These are phyloP conservation scores for Diaporthe ampelina DNA, from an alignment of 2,329 filamentous ascomycete genomes.

Conservation along the genomic window DNA sequence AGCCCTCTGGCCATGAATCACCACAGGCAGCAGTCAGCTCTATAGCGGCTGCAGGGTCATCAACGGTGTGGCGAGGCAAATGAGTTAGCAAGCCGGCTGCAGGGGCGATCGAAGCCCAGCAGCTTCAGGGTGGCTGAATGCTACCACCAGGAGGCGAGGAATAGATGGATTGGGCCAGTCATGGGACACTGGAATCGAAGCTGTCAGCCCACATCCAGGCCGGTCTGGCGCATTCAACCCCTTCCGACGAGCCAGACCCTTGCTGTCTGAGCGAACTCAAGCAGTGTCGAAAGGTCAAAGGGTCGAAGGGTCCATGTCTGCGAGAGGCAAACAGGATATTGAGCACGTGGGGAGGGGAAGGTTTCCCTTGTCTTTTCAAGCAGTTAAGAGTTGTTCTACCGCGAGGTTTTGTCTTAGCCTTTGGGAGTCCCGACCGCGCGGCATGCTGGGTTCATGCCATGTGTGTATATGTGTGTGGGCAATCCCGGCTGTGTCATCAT, in stretches of 20 bases:
- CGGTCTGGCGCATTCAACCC: not conserved
- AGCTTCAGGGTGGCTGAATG: conserved; percentile 4
- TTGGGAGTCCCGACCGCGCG: not conserved
- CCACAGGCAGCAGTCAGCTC: conserved; percentile 10
- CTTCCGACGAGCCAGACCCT: not conserved
- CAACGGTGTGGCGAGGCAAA: conserved; percentile 19
- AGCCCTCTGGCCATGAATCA: not conserved
- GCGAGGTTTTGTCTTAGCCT: conserved; percentile 17
- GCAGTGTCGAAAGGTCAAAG: not conserved
- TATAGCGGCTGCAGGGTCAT: not conserved
- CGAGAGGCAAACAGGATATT: not conserved
- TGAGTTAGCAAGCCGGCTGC: not conserved
- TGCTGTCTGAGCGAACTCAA: not conserved
- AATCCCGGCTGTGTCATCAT: conserved; percentile 14
- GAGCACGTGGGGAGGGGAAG: conserved; percentile 6
- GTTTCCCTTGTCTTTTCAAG: conserved; percentile 18
- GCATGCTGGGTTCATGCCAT: conserved; percentile 32
- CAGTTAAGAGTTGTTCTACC: conserved; percentile 17
- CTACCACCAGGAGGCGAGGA: conserved; percentile 25
- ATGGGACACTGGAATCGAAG: not conserved
- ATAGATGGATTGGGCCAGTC: conserved; percentile 3
- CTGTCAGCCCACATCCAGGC: not conserved
- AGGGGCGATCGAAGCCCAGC: conserved; percentile 11
- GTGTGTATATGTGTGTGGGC: not conserved
- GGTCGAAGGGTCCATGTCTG: not conserved